These are phyloP conservation scores for Amorphotheca resinae DNA, from an alignment of 495 filamentous ascomycete species.

Conservation along the genomic window DNA sequence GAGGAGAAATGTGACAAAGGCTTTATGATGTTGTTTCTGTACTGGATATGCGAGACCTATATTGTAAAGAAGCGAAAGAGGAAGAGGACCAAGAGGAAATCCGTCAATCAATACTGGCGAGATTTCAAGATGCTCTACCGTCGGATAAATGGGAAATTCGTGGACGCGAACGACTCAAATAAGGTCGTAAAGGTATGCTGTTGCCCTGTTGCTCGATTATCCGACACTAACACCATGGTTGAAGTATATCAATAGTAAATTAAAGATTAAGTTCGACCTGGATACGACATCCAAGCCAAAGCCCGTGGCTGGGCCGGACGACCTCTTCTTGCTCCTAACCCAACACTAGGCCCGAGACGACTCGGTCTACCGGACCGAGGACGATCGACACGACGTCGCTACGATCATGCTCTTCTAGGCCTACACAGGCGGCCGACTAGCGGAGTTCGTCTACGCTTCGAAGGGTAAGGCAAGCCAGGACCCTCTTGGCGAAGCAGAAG, in stretches of 20 bases:
- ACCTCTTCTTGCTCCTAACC: conserved; percentile 12
- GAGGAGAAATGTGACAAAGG: conserved; percentile 9
- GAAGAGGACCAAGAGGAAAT: conserved; percentile 3
- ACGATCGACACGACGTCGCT: conserved; percentile 12
- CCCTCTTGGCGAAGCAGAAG: conserved; percentile 13
- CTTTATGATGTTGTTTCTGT: conserved; percentile 11
- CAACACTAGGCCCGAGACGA: conserved; percentile 12
- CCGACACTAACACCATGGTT: conserved; percentile 1
- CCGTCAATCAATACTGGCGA: conserved; percentile 14
- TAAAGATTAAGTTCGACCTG: conserved; percentile 7
- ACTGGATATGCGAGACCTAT: conserved; percentile 8
- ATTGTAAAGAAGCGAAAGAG: conserved; percentile 3
- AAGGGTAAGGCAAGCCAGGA: conserved; percentile 11
- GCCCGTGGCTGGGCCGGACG: conserved; percentile 10
- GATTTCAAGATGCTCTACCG: conserved; percentile 19
- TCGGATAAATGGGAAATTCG: conserved; percentile 13
- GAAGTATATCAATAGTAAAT: conserved; percentile 9
- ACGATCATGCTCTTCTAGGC: conserved; percentile 13
- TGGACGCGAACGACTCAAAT: conserved; percentile 18
- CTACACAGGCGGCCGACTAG: conserved; percentile 11
- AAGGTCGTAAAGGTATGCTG: conserved; percentile 25
- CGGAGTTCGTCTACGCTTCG: conserved; percentile 11
- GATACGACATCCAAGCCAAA: conserved; percentile 11
- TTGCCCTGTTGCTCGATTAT: conserved; percentile 1
- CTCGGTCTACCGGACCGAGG: conserved; percentile 12